These are phyloP conservation scores for Triticum urartu DNA, from an alignment of 176 grass and related monocot species.

Conservation along the genomic window DNA sequence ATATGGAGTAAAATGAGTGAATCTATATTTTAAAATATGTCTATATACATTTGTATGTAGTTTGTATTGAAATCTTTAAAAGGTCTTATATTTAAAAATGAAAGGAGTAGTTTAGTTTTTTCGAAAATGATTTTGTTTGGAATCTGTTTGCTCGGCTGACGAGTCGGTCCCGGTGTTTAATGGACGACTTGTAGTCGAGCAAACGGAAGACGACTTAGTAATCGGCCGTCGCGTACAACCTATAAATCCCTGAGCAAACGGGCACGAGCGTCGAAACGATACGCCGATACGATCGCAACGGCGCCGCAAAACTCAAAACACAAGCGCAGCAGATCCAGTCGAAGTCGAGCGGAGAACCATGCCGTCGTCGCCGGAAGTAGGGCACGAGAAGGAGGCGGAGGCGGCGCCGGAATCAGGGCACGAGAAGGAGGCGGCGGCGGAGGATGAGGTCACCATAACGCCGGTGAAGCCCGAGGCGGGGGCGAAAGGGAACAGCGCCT, in stretches of 20 bases:
- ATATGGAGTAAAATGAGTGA: too few species aligned
- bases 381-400: neutral
- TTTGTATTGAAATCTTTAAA: too few species aligned
- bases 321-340: neutral
- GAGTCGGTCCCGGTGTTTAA: too few species aligned
- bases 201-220: too few species aligned
- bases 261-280: neutral
- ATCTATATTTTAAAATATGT: too few species aligned
- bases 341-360: neutral
- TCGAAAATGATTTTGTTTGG: too few species aligned
- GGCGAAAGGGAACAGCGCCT: neutral
- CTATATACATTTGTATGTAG: too few species aligned
- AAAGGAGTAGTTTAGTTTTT: too few species aligned
- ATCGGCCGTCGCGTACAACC: neutral
- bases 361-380: neutral
- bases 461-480: constrained; percentile 6
- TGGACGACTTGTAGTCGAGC: too few species aligned
- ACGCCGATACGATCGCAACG: neutral
- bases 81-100: too few species aligned
- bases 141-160: too few species aligned
- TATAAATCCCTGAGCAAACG: neutral
- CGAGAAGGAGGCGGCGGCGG: neutral
- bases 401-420: neutral
- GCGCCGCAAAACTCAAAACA: neutral
- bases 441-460: neutral